Conservation (phyloP, 192 early-diverging fungal genomes). For the Coemansia furcata region DNA sequence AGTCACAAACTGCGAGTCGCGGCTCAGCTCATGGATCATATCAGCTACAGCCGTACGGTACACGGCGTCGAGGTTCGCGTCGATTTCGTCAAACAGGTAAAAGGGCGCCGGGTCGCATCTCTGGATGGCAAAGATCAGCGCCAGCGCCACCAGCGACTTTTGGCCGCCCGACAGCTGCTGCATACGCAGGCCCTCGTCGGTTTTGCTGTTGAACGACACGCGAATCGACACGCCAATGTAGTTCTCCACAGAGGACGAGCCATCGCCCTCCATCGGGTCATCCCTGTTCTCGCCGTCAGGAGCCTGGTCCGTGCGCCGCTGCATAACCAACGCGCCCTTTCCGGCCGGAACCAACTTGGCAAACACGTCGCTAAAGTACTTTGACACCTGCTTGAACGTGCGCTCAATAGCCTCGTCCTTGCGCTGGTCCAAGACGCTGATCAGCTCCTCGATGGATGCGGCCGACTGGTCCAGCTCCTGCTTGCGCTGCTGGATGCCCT, state of each 20-base stretch:
- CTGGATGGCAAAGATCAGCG: slow-evolving; percentile 98
- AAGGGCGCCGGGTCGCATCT: slow-evolving; percentile 98
- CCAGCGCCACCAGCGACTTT: slow-evolving; percentile 95
- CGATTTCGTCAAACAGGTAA: slow-evolving; percentile 99
- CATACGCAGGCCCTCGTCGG: slow-evolving; percentile 86
- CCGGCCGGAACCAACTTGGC: slow-evolving; percentile 86
- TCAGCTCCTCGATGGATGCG: slow-evolving; percentile 80
- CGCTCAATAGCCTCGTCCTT: slow-evolving; percentile 98
- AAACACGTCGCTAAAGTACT: slow-evolving; percentile 87
- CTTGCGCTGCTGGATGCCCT: slow-evolving; percentile 77
- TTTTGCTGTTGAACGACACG: slow-evolving; percentile 91
- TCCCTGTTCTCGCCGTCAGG: slow-evolving; percentile 30
- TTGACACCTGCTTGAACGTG: slow-evolving; percentile 91
- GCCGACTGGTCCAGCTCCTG: slow-evolving; percentile 82
- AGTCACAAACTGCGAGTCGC: slow-evolving; percentile 91
- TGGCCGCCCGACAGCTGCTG: slow-evolving; percentile 96
- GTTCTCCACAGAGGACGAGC: slow-evolving; percentile 63
- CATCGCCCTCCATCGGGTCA: slow-evolving; percentile 44
- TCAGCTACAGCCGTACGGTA: slow-evolving; percentile 91
- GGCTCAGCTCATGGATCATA: slow-evolving; percentile 89
- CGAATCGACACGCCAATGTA: slow-evolving; percentile 90
- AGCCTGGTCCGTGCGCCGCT: slow-evolving; percentile 60
- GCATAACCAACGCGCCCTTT: slow-evolving; percentile 82
- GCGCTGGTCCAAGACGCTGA: slow-evolving; percentile 86
- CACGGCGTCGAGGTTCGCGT: slow-evolving; percentile 94